Percentiles rank a stretch among this genome's conserved stretches.
Evolutionary conservation across 768 basidiomycete species (phyloP).

Genomic region (Leccinellum rugosiceps): DNA sequence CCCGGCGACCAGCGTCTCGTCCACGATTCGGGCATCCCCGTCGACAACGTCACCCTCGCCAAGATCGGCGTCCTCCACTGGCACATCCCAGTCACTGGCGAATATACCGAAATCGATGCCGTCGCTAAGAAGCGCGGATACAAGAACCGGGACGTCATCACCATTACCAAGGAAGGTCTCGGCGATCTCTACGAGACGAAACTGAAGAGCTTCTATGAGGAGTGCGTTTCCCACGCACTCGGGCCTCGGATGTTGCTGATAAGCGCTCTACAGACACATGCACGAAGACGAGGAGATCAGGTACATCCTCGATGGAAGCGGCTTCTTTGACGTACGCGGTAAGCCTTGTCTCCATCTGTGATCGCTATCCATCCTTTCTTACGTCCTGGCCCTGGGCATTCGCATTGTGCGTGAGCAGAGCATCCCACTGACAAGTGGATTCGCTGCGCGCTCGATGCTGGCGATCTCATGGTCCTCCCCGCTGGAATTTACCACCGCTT

Average conservation of each 20-base stretch:
- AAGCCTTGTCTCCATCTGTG: constrained; percentile 18
- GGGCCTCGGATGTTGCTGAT: neutral
- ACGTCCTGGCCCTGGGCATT: neutral
- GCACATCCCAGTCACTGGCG: constrained; percentile 46
- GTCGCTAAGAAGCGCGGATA: constrained; percentile 72
- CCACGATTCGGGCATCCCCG: constrained; percentile 68
- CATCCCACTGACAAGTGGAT: constrained; percentile 73
- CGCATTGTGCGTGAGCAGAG: constrained; percentile 40
- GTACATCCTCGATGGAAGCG: constrained; percentile 79
- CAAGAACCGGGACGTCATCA: constrained; percentile 80
- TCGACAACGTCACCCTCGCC: constrained; percentile 46
- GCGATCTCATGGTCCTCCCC: constrained; percentile 85
- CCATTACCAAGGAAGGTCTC: constrained; percentile 72
- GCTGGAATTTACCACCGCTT: constrained; percentile 95
- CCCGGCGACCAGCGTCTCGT: constrained; percentile 78
- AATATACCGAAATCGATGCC: constrained; percentile 39
- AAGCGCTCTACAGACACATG: constrained; percentile 59
- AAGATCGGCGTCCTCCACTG: constrained; percentile 64
- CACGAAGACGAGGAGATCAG: constrained; percentile 97
- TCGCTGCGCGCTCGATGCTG: constrained; percentile 67
- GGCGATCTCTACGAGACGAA: constrained; percentile 82
- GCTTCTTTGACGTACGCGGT: constrained; percentile 93
- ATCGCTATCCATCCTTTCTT: neutral
- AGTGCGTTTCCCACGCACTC: constrained; percentile 45
- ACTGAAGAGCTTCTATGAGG: constrained; percentile 79